Evolutionary conservation across 371 early-diverging fungal species (phyloP).

Genomic region (Mucor indicus): DNA sequence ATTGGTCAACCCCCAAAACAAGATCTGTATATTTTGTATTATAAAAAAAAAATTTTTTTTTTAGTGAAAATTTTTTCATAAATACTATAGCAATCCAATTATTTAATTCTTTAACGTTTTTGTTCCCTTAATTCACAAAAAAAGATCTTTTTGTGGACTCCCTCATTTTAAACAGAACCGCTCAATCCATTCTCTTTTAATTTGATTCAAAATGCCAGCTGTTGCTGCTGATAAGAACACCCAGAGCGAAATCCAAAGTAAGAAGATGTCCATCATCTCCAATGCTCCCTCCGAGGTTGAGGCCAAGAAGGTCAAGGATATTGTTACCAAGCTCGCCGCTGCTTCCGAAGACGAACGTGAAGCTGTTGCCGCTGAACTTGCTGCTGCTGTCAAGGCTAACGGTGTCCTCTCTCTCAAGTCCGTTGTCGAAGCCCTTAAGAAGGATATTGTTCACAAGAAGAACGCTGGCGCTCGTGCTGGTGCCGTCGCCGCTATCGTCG

Average conservation of each 20-base stretch:
- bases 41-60: slow-evolving; percentile 10
- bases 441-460: slow-evolving; percentile 64
- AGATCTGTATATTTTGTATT: background rate
- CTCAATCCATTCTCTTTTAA: slow-evolving; percentile 13
- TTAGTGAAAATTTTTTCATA: background rate
- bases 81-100: background rate
- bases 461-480: slow-evolving; percentile 63
- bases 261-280: slow-evolving; percentile 36
- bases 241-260: slow-evolving; percentile 37
- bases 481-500: slow-evolving; percentile 61
- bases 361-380: slow-evolving; percentile 52
- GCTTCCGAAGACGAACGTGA: slow-evolving; percentile 60
- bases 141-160: slow-evolving; percentile 5
- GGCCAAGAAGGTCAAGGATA: slow-evolving; percentile 41
- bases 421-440: slow-evolving; percentile 53
- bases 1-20: background rate
- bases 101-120: slow-evolving; percentile 8
- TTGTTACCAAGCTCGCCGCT: slow-evolving; percentile 45
- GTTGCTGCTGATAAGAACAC: slow-evolving; percentile 16
- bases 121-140: slow-evolving; percentile 11
- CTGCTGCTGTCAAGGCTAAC: slow-evolving; percentile 44
- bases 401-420: slow-evolving; percentile 59
- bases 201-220: slow-evolving; percentile 7
- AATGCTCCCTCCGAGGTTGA: slow-evolving; percentile 29
- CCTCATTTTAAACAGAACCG: background rate